phyloP scores from a whole-genome alignment of 108 stramenopile species.

The Chaetoceros muelleri region DNA sequence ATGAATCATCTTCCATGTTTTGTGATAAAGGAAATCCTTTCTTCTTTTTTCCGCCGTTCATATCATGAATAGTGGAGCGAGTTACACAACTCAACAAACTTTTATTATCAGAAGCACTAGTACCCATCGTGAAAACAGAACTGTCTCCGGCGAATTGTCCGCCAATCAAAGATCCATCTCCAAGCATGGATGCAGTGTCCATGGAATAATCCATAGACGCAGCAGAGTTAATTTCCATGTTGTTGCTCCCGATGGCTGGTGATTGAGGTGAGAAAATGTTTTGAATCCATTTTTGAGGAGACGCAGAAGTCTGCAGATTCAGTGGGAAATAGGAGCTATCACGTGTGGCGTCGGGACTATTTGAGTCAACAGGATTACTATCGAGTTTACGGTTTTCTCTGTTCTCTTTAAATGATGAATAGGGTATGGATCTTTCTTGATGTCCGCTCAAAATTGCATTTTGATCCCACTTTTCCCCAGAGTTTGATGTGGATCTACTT shows the following conservation, averaged over 20 bases:
- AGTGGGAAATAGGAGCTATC: background rate
- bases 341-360: background rate
- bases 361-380: background rate
- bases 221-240: background rate
- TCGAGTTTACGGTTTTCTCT: background rate
- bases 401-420: too few species aligned
- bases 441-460: too few species aligned
- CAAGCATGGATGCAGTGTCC: background rate
- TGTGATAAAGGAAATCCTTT: background rate
- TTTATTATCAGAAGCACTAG: background rate
- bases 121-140: background rate
- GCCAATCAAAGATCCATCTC: background rate
- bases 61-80: background rate
- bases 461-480: background rate
- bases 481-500: background rate
- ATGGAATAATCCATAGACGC: background rate
- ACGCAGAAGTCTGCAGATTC: background rate
- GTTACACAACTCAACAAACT: background rate
- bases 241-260: background rate
- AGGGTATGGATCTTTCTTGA: too few species aligned
- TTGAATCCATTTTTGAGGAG: background rate
- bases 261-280: background rate
- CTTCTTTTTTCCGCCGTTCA: background rate
- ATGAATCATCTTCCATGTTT: background rate
- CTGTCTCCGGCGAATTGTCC: background rate